Percentiles rank a stretch among this genome's conserved stretches.
Conservation (phyloP, 1,284 basidiomycete species). For the Irpex rosettiformis region DNA sequence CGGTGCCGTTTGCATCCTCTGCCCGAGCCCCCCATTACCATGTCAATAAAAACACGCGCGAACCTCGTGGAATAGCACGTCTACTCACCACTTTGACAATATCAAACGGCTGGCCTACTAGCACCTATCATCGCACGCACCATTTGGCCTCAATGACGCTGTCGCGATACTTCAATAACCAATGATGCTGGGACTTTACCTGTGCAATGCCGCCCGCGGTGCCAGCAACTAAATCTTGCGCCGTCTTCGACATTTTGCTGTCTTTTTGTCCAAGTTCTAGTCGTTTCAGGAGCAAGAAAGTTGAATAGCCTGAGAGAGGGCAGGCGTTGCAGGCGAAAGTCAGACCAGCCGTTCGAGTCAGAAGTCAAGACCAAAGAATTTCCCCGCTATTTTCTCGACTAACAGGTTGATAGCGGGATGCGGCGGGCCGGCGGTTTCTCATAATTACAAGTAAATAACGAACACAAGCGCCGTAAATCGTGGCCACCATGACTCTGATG, state of each 20-base stretch:
- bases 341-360: constrained; percentile 1
- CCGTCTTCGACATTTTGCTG: constrained; percentile 43
- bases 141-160: constrained; percentile 5
- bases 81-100: constrained; percentile 89
- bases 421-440: not conserved
- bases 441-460: no score
- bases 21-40: constrained; percentile 11
- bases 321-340: not conserved
- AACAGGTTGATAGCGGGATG: not conserved
- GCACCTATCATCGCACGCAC: constrained; percentile 45
- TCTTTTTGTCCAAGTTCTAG: not conserved
- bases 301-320: constrained; percentile 1
- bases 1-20: constrained; percentile 94
- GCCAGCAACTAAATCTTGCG: constrained; percentile 83
- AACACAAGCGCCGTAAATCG: not conserved
- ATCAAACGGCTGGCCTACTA: constrained; percentile 95
- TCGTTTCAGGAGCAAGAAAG: not conserved
- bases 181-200: constrained; percentile 37
- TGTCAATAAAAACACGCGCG: constrained; percentile 1
- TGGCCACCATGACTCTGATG: not conserved
- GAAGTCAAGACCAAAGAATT: constrained; percentile 1
- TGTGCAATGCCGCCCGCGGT: constrained; percentile 88
- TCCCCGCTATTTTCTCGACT: not conserved
- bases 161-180: constrained; percentile 1
- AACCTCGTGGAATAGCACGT: constrained; percentile 13